Conservation (phyloP, 495 filamentous ascomycete species). For the Trichoderma gamsii region DNA sequence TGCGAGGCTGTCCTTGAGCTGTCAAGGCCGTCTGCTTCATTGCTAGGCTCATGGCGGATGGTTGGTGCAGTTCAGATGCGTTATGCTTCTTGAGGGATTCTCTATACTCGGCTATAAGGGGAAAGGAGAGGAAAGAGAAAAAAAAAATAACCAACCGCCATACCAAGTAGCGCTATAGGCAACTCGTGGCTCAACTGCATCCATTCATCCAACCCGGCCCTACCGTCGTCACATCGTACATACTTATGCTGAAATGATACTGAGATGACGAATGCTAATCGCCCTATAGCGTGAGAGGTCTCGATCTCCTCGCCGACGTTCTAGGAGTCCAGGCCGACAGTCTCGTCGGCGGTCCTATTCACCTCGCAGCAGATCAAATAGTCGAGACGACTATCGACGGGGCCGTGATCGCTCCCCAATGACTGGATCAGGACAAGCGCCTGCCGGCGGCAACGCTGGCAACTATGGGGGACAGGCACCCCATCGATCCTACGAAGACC, state of each 20-base stretch:
- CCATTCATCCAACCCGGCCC: neutral
- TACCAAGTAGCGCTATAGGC: neutral
- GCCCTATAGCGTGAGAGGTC: constrained; percentile 81
- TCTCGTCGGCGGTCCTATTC: constrained; percentile 78
- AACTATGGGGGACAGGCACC: constrained; percentile 54
- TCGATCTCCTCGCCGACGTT: constrained; percentile 76
- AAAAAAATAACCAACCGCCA: too few relatives aligned
- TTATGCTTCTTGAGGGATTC: neutral
- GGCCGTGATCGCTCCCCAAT: constrained; percentile 82
- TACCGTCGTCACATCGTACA: neutral
- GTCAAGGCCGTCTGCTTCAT: neutral
- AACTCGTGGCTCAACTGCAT: neutral
- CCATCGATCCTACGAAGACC: constrained; percentile 74
- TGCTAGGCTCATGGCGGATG: neutral
- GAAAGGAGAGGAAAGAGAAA: neutral
- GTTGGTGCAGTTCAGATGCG: neutral
- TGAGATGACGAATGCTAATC: neutral
- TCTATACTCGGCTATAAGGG: neutral
- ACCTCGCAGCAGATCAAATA: constrained; percentile 85
- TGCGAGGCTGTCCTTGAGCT: neutral
- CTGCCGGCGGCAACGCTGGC: constrained; percentile 55
- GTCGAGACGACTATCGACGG: constrained; percentile 77
- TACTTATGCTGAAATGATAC: neutral
- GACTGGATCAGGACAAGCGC: constrained; percentile 59
- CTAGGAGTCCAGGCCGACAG: constrained; percentile 41